A percentile compares a stretch with the other conserved stretches of the same genome.
Evolutionary conservation across 352 stramenopile species (phyloP).

Genomic region (Pythium biforme): DNA sequence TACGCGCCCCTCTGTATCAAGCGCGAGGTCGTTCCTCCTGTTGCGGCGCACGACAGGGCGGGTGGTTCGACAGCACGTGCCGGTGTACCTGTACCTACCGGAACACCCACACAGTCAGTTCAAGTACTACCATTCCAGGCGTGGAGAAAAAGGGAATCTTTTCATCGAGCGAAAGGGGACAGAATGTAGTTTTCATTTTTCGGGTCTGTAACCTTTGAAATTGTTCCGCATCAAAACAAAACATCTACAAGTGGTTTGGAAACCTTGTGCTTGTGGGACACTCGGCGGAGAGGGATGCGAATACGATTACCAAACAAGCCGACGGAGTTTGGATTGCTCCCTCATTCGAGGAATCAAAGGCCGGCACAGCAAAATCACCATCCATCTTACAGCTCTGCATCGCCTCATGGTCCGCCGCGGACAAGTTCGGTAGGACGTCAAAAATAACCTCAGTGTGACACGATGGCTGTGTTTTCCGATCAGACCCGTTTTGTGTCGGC

Average conservation of each 20-base stretch:
- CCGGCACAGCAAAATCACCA: no score
- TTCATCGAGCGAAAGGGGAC: not conserved
- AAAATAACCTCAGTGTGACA: conserved; percentile 1
- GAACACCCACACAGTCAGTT: not conserved
- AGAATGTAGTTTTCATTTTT: conserved; percentile 7
- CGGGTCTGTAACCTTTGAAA: not conserved
- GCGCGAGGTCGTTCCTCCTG: not conserved
- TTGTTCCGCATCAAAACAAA: conserved; percentile 10
- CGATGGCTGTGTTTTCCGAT: no score
- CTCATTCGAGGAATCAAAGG: no score
- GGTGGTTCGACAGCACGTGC: not conserved
- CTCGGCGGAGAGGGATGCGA: no score
- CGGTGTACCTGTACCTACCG: not conserved
- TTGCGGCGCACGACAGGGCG: not conserved
- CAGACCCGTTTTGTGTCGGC: no score
- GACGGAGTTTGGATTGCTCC: no score
- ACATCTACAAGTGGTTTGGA: conserved; percentile 6
- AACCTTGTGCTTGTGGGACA: no score
- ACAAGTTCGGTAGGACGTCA: not conserved
- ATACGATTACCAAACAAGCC: no score
- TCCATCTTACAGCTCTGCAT: no score
- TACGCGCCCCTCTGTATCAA: not conserved
- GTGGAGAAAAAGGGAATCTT: conserved; percentile 1
- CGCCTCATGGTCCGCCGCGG: no score
- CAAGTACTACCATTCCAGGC: no score